Evolutionary conservation across 169 alveolate genomes (phyloP).

Genomic region (Plasmodium malariae): DNA sequence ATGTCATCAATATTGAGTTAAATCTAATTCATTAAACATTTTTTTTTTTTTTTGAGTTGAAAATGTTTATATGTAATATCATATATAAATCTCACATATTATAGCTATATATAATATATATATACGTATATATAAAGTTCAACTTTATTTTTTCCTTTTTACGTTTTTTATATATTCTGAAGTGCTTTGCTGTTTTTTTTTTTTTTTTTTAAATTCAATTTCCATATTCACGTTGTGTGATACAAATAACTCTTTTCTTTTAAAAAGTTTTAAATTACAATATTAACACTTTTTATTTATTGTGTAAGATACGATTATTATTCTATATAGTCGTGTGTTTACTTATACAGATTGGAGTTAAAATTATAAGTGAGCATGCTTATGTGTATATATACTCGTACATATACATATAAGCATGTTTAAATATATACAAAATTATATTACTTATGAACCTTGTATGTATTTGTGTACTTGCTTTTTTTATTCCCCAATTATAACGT

Average conservation of each 20-base stretch:
- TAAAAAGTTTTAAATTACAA: background rate
- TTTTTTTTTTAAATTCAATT: too few relatives aligned
- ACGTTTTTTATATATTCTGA: background rate
- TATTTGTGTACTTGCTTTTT: background rate
- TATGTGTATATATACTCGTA: conserved; percentile 4
- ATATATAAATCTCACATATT: too few relatives aligned
- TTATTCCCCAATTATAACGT: background rate
- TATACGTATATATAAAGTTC: too few relatives aligned
- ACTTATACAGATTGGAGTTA: too few relatives aligned
- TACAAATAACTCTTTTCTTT: background rate
- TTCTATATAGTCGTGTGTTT: too few relatives aligned
- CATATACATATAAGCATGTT: background rate
- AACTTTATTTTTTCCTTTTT: background rate
- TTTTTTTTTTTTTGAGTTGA: conserved; percentile 29
- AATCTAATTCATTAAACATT: background rate
- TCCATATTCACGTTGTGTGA: background rate
- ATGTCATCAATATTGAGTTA: conserved; percentile 15
- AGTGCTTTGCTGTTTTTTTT: background rate
- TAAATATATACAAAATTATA: conserved; percentile 9
- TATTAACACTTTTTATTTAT: background rate
- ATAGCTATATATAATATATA: too few relatives aligned
- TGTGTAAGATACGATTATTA: too few relatives aligned
- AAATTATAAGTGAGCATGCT: too few relatives aligned
- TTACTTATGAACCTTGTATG: background rate
- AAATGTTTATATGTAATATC: background rate